Evolutionary conservation across 495 filamentous ascomycete genomes (phyloP).

Genomic region (Emericellopsis terricola): DNA sequence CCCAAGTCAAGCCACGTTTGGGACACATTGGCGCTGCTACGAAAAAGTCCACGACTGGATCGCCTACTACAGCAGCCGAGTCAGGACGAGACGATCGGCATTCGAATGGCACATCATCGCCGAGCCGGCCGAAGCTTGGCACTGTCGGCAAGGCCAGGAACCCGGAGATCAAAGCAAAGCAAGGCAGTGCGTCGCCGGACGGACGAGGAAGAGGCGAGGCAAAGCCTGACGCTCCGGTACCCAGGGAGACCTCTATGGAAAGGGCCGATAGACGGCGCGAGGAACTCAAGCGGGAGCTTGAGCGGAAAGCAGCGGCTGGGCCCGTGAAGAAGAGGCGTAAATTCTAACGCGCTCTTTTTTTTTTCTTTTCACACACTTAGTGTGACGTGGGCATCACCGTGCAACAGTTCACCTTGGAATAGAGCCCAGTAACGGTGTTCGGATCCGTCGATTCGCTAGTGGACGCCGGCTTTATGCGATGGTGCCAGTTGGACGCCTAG

Average conservation of each 20-base stretch:
- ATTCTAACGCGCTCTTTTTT: slow-evolving; percentile 17
- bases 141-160: slow-evolving; percentile 2
- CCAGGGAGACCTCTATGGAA: slow-evolving; percentile 29
- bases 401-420: too few relatives aligned
- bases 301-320: slow-evolving; percentile 41
- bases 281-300: slow-evolving; percentile 46
- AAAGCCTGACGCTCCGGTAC: too few relatives aligned
- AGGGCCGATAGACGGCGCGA: slow-evolving; percentile 43
- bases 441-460: too few relatives aligned
- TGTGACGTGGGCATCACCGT: too few relatives aligned
- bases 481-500: too few relatives aligned
- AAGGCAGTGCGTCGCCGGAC: not conserved
- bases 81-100: not conserved
- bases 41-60: too few relatives aligned
- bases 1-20: too few relatives aligned
- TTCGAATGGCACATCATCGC: not conserved
- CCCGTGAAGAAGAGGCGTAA: slow-evolving; percentile 52
- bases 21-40: too few relatives aligned
- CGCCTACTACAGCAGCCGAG: slow-evolving; percentile 6
- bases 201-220: slow-evolving; percentile 3
- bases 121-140: slow-evolving; percentile 1
- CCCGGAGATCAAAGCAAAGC: not conserved
- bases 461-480: too few relatives aligned
- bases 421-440: too few relatives aligned
- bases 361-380: not conserved